A percentile compares a stretch with the other conserved stretches of the same genome.
Evolutionary conservation across 208 protist genomes (phyloP).

Genomic region (Tritrichomonas musculus): DNA sequence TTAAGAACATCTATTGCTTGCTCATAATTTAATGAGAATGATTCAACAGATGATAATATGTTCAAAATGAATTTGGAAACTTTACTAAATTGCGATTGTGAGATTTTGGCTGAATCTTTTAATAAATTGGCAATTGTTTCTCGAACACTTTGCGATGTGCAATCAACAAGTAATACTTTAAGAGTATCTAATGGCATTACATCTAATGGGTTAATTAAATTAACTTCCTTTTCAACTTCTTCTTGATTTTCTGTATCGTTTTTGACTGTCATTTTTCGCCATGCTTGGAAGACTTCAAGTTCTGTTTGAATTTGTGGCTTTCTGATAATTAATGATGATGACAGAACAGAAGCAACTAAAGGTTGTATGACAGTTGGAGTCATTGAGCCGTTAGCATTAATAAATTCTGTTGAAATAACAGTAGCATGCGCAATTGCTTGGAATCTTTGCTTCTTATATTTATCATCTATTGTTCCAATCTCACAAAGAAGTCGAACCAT

Average conservation of each 20-base stretch:
- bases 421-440: not conserved
- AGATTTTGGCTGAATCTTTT: not conserved
- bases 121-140: not conserved
- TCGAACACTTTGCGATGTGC: not conserved
- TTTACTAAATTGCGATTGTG: not conserved
- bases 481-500: not conserved
- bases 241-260: too few species aligned
- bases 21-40: not conserved
- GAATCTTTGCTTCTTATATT: not conserved
- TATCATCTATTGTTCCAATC: not conserved
- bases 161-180: not conserved
- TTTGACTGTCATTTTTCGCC: too few species aligned
- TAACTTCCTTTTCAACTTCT: not conserved
- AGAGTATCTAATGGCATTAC: not conserved
- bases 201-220: not conserved
- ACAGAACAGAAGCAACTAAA: not conserved
- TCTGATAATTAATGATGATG: not conserved
- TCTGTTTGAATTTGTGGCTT: too few species aligned
- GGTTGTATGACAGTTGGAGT: not conserved
- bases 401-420: not conserved
- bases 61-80: not conserved
- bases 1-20: not conserved
- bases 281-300: not conserved
- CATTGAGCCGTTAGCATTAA: not conserved
- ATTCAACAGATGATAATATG: not conserved